Conservation (phyloP, 1,284 basidiomycete species). For the Pyrrhoderma noxium region DNA sequence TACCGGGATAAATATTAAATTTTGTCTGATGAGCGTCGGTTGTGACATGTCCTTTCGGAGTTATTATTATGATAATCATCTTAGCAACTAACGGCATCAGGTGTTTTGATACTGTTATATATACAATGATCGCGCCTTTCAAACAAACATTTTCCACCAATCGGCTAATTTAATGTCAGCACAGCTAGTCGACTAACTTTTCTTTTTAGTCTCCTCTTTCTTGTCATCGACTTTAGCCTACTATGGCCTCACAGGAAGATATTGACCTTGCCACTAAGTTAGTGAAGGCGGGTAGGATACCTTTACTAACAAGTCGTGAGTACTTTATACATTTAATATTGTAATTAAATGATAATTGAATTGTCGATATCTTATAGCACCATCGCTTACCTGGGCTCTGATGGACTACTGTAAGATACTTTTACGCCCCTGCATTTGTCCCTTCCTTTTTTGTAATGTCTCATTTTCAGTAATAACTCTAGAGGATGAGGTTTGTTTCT, state of each 20-base stretch:
- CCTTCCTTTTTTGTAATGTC: background rate
- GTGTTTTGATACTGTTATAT: too few species aligned
- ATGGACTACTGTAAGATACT: conserved; percentile 7
- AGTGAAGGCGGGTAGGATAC: conserved; percentile 3
- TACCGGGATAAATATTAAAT: too few species aligned
- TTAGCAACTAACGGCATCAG: too few species aligned
- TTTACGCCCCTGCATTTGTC: background rate
- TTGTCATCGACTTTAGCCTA: too few species aligned
- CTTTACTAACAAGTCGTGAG: conserved; percentile 4
- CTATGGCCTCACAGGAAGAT: background rate
- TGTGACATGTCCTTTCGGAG: too few species aligned
- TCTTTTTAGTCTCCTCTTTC: too few species aligned
- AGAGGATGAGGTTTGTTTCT: background rate
- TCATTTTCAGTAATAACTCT: background rate
- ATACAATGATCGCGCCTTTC: too few species aligned
- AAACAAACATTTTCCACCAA: too few species aligned
- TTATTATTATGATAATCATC: too few species aligned
- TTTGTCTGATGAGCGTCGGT: too few species aligned
- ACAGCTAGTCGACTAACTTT: too few species aligned
- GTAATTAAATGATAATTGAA: background rate
- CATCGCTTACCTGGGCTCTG: conserved; percentile 7
- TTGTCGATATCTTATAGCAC: background rate
- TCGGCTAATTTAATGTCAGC: too few species aligned
- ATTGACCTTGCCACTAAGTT: conserved; percentile 1
- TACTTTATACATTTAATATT: background rate